Evolutionary conservation across 2,329 filamentous ascomycete genomes (phyloP), one percentile per base, ranked within the genome.

Genomic region (Cordyceps cateniannulata): DNA sequence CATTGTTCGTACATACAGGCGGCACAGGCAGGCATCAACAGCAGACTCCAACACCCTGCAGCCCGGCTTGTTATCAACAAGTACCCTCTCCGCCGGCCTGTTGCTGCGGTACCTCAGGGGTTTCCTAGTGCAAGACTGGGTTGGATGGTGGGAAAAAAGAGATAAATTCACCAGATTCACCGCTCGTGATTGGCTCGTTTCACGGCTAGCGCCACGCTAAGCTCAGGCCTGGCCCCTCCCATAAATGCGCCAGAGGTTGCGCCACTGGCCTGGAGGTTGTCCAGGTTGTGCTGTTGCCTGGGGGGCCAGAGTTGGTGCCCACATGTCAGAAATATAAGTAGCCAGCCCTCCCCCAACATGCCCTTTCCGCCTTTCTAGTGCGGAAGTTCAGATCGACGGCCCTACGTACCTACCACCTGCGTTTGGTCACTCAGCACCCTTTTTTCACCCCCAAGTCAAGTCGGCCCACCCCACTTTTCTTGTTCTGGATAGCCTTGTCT

Each of bases 321-420:
- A 66, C 65, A 63, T 66, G 65, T 64, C 70, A 81, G 79, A 82
- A 82, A 78, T 83, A 83, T 83, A 83, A 83, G 76, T 76, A 81
- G 75, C 71, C 70, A 72, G 72, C 72, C 75, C 75, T 79, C 79
- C 81, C 81, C 80, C 81, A 77, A 73, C 76, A 74, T 76, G 69
- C n/a, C 72, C 72, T 73, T 77, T 78, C 76, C 70, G 73, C 75
- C 71, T 71, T 70, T 78, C 74, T 76, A 75, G 79, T 76, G 79
- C 75, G 79, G 80, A 82, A 81, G 75, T 78, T 75, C 77, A 79
- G 79, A 82, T 78, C 77, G 74, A 77, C 76, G 77, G 78, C 79
- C 79, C 70, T 79, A 76, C 77, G 78, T 78, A 79, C 72, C 73
- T 73, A 71, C 75, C 74, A 72, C 72, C 71, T 72, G 71, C 77